Percentiles rank a stretch among this genome's conserved stretches.
Evolutionary conservation across 192 early-diverging fungal species (phyloP).

Genomic region (Radiomyces spectabilis): DNA sequence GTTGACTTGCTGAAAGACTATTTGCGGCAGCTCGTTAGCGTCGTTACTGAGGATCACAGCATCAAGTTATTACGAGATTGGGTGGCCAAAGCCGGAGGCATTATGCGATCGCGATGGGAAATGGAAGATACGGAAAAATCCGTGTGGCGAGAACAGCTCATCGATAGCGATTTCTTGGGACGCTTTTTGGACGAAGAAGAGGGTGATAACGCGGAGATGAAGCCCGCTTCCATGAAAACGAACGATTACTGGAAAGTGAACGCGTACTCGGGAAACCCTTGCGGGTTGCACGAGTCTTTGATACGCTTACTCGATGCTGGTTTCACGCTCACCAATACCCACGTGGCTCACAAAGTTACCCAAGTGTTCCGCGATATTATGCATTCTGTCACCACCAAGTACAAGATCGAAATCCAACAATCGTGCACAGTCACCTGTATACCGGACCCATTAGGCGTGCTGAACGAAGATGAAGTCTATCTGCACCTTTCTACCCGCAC

Average conservation of each 20-base stretch:
- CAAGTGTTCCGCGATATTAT: slow-evolving; percentile 6
- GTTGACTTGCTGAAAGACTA: slow-evolving; percentile 22
- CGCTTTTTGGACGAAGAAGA: background rate
- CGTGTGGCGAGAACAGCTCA: slow-evolving; percentile 4
- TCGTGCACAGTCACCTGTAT: slow-evolving; percentile 25
- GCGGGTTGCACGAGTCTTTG: slow-evolving; percentile 1
- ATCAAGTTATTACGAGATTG: slow-evolving; percentile 11
- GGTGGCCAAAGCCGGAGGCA: slow-evolving; percentile 2
- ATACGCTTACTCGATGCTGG: slow-evolving; percentile 26
- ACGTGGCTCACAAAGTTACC: slow-evolving; percentile 17
- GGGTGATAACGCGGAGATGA: background rate
- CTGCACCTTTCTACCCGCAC: slow-evolving; percentile 18
- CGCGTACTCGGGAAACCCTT: slow-evolving; percentile 15
- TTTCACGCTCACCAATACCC: slow-evolving; percentile 19
- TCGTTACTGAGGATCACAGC: slow-evolving; percentile 8
- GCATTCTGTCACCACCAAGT: slow-evolving; percentile 11
- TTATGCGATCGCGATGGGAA: slow-evolving; percentile 13
- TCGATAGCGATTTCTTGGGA: too few species aligned
- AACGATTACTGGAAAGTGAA: background rate
- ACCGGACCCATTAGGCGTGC: slow-evolving; percentile 21
- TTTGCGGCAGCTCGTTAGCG: slow-evolving; percentile 3
- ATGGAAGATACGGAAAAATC: background rate
- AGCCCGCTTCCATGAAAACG: too few species aligned
- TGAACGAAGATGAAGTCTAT: slow-evolving; percentile 18
- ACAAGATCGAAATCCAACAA: slow-evolving; percentile 13